These are phyloP conservation scores for Myxozyma lipomycoides DNA, from an alignment of 805 yeast species.

Conservation along the genomic window DNA sequence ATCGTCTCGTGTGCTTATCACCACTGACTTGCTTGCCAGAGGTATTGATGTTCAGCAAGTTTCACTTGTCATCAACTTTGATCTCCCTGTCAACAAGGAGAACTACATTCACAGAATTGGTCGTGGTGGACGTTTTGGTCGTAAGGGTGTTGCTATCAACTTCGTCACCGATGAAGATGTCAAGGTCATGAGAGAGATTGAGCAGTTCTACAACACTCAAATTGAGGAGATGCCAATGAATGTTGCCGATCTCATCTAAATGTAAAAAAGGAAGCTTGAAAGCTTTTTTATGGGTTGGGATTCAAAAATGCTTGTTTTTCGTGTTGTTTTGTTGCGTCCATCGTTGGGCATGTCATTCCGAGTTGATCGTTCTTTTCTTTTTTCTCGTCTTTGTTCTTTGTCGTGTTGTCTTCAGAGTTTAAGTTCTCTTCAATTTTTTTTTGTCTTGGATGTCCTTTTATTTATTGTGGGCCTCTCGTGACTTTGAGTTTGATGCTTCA, in stretches of 20 bases:
- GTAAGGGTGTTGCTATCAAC: slow-evolving; percentile 97
- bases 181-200: slow-evolving; percentile 67
- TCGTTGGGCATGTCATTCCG: not conserved
- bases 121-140: slow-evolving; percentile 96
- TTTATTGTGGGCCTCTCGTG: too few relatives aligned
- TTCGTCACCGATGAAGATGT: slow-evolving; percentile 80
- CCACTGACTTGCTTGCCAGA: slow-evolving; percentile 97
- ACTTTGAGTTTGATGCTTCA: too few relatives aligned
- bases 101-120: slow-evolving; percentile 97
- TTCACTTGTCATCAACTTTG: slow-evolving; percentile 91
- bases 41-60: slow-evolving; percentile 99
- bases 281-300: not conserved
- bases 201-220: slow-evolving; percentile 80
- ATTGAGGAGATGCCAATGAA: slow-evolving; percentile 90
- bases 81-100: slow-evolving; percentile 86
- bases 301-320: not conserved
- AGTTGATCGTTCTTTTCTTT: not conserved
- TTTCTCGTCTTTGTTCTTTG: not conserved
- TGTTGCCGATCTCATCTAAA: slow-evolving; percentile 47
- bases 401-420: not conserved
- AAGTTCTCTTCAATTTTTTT: too few relatives aligned
- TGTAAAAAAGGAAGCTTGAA: slow-evolving; percentile 5
- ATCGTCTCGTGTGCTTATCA: slow-evolving; percentile 84
- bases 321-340: not conserved
- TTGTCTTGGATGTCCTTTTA: too few relatives aligned